Base-by-base conservation (phyloP, 2,329 filamentous ascomycete genomes). In the Ceratocystis albifundus region DNA sequence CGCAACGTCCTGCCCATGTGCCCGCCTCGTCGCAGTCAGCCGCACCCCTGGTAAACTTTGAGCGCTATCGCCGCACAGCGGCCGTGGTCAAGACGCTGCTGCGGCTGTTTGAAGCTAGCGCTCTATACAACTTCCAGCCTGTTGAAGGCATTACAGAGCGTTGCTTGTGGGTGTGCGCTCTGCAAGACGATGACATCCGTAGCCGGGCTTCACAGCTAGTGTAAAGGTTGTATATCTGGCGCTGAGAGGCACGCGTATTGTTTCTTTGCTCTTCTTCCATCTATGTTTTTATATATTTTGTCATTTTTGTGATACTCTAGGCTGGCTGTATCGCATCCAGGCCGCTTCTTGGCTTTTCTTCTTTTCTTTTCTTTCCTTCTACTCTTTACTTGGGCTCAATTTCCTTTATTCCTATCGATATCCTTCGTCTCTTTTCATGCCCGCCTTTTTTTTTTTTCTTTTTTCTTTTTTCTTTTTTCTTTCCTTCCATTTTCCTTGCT, bases 91-190 rank as follows among this genome's bases (percentile, higher is more conserved):
- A 94, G 79, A 90, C 88, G 62, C 77, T 94, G 48, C 77, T 93
- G 50, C 81, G 89, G 25, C 78, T 94, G n/a, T 79, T 94, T 8
- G 89, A 94, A 75, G 87, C 88, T 0, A 92, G 88, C 73, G 84
- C 86, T 25, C 81, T 84, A 66, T 94, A 93, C 73, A 77, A 78
- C 5, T 91, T 93, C 73, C 81, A 85, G 70, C 85, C 88, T 0
- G 84, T 92, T 46, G 87, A 90, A 69, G 88, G 88, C 64, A 83
- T 91, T 63, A 87, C 89, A 3, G 88, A 90, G 75, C 82, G 88
- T 69, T 94, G 89, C 73, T 79, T 94, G n/a, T 94, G 90, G 89
- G 86, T 94, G 77, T 86, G 88, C 61, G 88, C 89, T 8, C 74
- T 94, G 65, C 83, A 77, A 65, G 89, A 93, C 70, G 84, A 85